phyloP scores from a whole-genome alignment of 2,329 filamentous ascomycete species.

The Neopestalotiopsis clavispora region DNA sequence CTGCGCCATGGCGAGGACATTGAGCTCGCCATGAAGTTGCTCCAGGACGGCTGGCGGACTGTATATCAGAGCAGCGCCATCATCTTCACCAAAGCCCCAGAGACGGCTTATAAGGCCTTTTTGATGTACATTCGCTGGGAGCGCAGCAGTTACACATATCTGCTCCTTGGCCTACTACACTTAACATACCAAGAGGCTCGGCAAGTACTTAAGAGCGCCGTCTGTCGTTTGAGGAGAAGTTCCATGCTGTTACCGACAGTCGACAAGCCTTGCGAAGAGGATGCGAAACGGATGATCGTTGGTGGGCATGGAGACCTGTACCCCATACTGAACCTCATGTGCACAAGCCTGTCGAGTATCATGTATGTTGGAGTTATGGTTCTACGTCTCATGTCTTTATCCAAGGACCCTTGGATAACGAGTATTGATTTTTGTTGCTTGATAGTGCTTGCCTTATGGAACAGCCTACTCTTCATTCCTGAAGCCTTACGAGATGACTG shows the following conservation, averaged over 20 bases:
- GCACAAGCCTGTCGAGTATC: conserved; percentile 2
- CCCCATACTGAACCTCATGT: neutral
- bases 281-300: neutral
- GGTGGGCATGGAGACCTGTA: neutral
- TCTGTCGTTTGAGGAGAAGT: neutral
- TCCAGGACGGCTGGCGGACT: conserved; percentile 11
- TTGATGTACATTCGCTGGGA: conserved; percentile 15
- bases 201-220: neutral
- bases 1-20: conserved; percentile 15
- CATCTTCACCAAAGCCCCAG: conserved; percentile 2
- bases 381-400: neutral
- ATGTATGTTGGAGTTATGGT: neutral
- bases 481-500: neutral
- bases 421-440: neutral
- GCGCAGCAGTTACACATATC: conserved; percentile 12
- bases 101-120: neutral
- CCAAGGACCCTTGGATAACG: neutral
- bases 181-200: neutral
- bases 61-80: conserved; percentile 13
- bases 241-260: neutral
- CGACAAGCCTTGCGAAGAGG: neutral
- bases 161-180: neutral
- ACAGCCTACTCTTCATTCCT: neutral
- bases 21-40: conserved; percentile 8
- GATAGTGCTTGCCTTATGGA: neutral